Conservation (phyloP, 2,329 filamentous ascomycete species). For the Aspergillus puulaauensis region DNA sequence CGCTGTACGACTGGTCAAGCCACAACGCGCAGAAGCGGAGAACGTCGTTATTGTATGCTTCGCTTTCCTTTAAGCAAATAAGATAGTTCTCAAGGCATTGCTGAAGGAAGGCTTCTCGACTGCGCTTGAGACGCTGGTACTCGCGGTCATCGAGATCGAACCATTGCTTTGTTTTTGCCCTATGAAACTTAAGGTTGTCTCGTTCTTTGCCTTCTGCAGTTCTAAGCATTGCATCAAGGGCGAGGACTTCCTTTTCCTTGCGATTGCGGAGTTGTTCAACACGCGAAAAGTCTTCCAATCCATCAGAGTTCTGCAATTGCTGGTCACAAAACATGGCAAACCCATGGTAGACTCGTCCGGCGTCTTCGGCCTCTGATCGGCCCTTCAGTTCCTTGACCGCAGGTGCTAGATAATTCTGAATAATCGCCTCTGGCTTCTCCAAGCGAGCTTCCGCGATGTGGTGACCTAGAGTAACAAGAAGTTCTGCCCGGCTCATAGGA, state of each 20-base stretch:
- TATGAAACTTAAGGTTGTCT: constrained; percentile 59
- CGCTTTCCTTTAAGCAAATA: constrained; percentile 77
- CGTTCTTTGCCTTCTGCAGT: constrained; percentile 52
- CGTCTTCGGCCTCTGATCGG: constrained; percentile 66
- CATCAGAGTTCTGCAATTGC: constrained; percentile 83
- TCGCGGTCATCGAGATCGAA: constrained; percentile 87
- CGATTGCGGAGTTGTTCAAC: constrained; percentile 75
- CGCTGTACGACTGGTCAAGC: constrained; percentile 80
- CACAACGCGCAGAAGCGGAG: constrained; percentile 91
- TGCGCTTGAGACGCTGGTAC: constrained; percentile 73
- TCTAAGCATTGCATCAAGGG: constrained; percentile 64
- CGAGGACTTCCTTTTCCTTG: constrained; percentile 76
- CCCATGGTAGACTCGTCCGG: constrained; percentile 87
- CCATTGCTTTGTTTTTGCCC: constrained; percentile 79
- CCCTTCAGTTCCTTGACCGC: constrained; percentile 79
- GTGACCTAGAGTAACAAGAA: constrained; percentile 84
- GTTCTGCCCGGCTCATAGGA: constrained; percentile 69
- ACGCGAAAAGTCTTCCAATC: constrained; percentile 78
- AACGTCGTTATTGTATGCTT: constrained; percentile 84
- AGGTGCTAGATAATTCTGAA: constrained; percentile 79
- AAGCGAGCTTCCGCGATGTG: constrained; percentile 86
- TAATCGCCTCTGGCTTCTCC: constrained; percentile 87
- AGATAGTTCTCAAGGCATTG: constrained; percentile 93
- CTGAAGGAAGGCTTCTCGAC: constrained; percentile 77
- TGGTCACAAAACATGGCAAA: constrained; percentile 95